Base-by-base conservation (phyloP, 1,284 basidiomycete genomes). In the Sporisorium scitamineum region DNA sequence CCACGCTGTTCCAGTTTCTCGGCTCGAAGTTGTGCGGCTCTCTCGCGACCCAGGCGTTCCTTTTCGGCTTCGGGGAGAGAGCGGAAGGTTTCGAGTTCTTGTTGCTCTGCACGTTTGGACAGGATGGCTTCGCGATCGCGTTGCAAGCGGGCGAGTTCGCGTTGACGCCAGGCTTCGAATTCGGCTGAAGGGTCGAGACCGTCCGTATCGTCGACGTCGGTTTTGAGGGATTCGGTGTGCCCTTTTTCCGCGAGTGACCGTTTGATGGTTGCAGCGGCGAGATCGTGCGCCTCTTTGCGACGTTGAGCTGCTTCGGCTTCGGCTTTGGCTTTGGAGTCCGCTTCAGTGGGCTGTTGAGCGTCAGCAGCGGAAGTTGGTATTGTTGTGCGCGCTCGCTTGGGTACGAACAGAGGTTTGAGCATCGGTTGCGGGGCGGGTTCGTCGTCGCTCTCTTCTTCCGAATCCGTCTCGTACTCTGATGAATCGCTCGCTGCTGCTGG, bases 141-240 rank as follows among this genome's bases (percentile, higher is more conserved):
- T 85, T 95, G 93, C 67, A 99, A 92, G 56, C 97, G 90, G 22
- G 89, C 91, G 5, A 99, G 89, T 85, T 99, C 97, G 63, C 97
- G 90, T 50, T 96, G 86, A 56, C 95, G 90, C 97, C 97, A 99
- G 1, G 92, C 93, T 81, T 96, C 94, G 78, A 99, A 99, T 86
- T 99, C 97, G 54, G 87, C 92, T 26, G 90, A 89, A 1, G 95
- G 93, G 82, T 99, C 95, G 52, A 95, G 84, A 1, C 93, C 95
- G 83, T 99, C 97, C 1, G 94, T 93, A 85, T 99, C 97, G 87
- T 98, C 95, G 0, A 99, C 89, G 68, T 97, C 95, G 1, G 54
- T 59, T 16, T 92, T 92, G 31, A 92, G 88, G 16, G 91, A 85
- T 20, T 92, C 92, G 61, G 93, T 91, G 75, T 76, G 93, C 92